Conservation (phyloP, 306 rosid genomes). For the Cercis canadensis region DNA sequence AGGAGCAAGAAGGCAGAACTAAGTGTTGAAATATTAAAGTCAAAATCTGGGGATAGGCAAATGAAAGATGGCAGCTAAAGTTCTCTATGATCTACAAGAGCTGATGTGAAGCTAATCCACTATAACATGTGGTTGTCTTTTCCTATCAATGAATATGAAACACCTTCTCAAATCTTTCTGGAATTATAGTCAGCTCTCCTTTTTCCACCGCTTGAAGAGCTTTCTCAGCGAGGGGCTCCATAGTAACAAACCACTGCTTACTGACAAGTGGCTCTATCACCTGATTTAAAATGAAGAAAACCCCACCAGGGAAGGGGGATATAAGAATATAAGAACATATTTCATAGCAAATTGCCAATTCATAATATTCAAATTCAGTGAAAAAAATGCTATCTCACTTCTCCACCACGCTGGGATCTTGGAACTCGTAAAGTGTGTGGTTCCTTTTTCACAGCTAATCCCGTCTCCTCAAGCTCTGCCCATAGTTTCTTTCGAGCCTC, state of each 20-base stretch:
- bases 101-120: too few species aligned
- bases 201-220: slow-evolving; percentile 83
- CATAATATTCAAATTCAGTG: slow-evolving; percentile 29
- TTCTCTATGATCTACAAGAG: too few species aligned
- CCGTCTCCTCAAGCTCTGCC: slow-evolving; percentile 94
- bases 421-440: slow-evolving; percentile 91
- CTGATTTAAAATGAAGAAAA: slow-evolving; percentile 52
- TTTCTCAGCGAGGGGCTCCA: slow-evolving; percentile 95
- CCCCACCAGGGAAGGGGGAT: slow-evolving; percentile 1
- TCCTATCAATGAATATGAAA: slow-evolving; percentile 1
- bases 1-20: too few species aligned
- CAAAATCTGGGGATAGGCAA: too few species aligned
- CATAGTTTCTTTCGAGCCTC: slow-evolving; percentile 92
- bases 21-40: too few species aligned
- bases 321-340: not conserved
- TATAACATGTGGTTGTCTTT: too few species aligned
- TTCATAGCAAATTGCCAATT: slow-evolving; percentile 14
- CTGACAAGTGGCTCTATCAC: slow-evolving; percentile 95
- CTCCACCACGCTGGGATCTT: slow-evolving; percentile 99
- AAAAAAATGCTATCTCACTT: slow-evolving; percentile 57
- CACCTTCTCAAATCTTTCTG: slow-evolving; percentile 97
- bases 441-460: slow-evolving; percentile 84
- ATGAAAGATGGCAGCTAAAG: too few species aligned
- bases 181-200: slow-evolving; percentile 82
- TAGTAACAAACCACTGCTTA: slow-evolving; percentile 97